phyloP scores from a whole-genome alignment of 2,329 filamentous ascomycete species.

The Arachnopeziza araneosa region DNA sequence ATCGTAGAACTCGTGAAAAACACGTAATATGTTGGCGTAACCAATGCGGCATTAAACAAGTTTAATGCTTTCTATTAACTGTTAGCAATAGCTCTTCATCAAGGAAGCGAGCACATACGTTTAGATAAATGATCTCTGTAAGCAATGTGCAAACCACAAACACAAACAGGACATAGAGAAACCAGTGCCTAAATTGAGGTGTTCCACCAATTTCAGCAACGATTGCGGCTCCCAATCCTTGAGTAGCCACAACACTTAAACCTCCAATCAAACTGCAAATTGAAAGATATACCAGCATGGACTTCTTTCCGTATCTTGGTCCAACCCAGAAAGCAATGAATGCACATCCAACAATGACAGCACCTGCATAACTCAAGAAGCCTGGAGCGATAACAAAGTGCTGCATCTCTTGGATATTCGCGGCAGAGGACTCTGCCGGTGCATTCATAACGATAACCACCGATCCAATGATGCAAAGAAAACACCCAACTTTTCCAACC shows the following conservation, averaged over 20 bases:
- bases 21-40: conserved; percentile 98
- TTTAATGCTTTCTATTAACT: conserved; percentile 85
- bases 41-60: conserved; percentile 90
- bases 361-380: conserved; percentile 78
- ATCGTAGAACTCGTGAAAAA: conserved; percentile 97
- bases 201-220: conserved; percentile 77
- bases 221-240: conserved; percentile 87
- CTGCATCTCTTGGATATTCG: conserved; percentile 89
- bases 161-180: conserved; percentile 83
- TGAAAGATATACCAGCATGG: conserved; percentile 94
- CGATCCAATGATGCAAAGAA: conserved; percentile 88
- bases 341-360: conserved; percentile 68
- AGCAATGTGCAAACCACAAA: conserved; percentile 87
- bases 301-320: conserved; percentile 89
- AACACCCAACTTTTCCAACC: conserved; percentile 93
- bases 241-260: conserved; percentile 88
- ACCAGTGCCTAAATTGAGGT: conserved; percentile 95
- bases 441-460: conserved; percentile 94
- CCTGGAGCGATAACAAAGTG: conserved; percentile 78
- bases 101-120: conserved; percentile 55
- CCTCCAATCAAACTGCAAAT: conserved; percentile 95
- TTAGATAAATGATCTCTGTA: conserved; percentile 92
- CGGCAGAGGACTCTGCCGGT: conserved; percentile 76
- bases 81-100: conserved; percentile 5
- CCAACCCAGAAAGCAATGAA: conserved; percentile 75